Base-by-base conservation (phyloP, 2,329 filamentous ascomycete species). In the Phialophora expanda region DNA sequence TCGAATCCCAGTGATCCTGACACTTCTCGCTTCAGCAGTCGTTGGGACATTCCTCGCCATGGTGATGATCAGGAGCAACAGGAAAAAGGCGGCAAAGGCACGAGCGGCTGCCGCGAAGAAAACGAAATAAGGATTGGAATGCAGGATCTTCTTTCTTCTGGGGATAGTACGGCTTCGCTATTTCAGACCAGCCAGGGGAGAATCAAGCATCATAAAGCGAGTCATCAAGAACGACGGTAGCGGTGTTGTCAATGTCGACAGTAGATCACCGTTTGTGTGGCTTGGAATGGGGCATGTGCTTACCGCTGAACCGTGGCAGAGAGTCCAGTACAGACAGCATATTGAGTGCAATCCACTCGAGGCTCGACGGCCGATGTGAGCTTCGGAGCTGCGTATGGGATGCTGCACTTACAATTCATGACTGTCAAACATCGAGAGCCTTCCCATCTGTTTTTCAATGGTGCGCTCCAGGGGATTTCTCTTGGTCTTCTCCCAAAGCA, bases 11-110 rank as follows among this genome's bases (percentile, higher is more conserved):
- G 94, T 99, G 74, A 97, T 99, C 78, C 89, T 99, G 73, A 90
- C 97, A 70, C 88, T 99, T 55, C 85, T 99, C 72, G 93, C 90
- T 70, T 93, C 90, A 67, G 93, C 95, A 66, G 93, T 99, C 66
- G 94, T 99, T 68, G 95, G 95, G 70, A 96, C 92, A 67, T 99
- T 99, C 84, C 85, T 99, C 73, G 90, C 91, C 75, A 89, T 97
- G 76, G 94, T 99, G 76, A 99, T 99, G 95, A 98, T 99, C 82
- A 88, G 92, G 78, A 98, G 94, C 85, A 97, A 97, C 85, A 86
- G 90, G 79, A 98, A 98, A 88, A 97, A 95, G 87, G 92, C 92
- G 3, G 89, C 92, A 73, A 99, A 98, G 86, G 90, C 90, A 70
- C 93, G 93, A 81, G 90, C 90, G 64, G 89, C 90, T 22, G 83